Evolutionary conservation across 2,329 filamentous ascomycete species (phyloP).

Genomic region (Rosellinia necatrix): DNA sequence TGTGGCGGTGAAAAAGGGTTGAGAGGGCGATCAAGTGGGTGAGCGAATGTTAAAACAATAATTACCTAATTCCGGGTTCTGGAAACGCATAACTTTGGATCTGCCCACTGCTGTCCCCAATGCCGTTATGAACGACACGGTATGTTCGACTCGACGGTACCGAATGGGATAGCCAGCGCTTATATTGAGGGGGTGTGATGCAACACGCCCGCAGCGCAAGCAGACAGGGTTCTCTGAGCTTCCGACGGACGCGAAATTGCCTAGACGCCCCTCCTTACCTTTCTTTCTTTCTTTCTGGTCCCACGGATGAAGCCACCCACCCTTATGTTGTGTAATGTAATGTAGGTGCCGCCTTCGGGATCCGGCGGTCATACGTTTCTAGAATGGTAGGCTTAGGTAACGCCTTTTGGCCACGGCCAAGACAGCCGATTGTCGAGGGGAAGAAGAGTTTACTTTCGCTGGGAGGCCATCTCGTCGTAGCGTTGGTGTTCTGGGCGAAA

Average conservation of each 20-base stretch:
- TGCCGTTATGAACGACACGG: constrained; percentile 8
- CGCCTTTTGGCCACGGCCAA: constrained; percentile 1
- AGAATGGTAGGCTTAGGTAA: constrained; percentile 1
- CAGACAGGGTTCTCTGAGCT: background rate
- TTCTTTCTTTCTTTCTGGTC: background rate
- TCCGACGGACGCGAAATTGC: background rate
- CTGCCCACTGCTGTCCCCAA: too few relatives aligned
- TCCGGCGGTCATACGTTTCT: background rate
- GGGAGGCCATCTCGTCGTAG: background rate
- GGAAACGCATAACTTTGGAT: constrained; percentile 2
- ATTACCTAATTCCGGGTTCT: background rate
- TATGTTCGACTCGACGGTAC: constrained; percentile 11
- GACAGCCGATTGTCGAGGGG: background rate
- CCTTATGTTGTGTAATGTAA: background rate
- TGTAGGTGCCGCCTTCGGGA: background rate
- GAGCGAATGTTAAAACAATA: background rate
- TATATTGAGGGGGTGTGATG: constrained; percentile 3
- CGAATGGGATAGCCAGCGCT: constrained; percentile 12
- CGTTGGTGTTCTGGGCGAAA: background rate
- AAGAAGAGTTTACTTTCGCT: background rate
- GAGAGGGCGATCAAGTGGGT: background rate
- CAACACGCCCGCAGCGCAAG: constrained; percentile 4
- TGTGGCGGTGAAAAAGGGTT: constrained; percentile 10
- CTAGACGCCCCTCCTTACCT: background rate
- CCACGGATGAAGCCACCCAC: background rate